Evolutionary conservation across 768 basidiomycete species (phyloP).

Genomic region (Leccinum incarnatum): DNA sequence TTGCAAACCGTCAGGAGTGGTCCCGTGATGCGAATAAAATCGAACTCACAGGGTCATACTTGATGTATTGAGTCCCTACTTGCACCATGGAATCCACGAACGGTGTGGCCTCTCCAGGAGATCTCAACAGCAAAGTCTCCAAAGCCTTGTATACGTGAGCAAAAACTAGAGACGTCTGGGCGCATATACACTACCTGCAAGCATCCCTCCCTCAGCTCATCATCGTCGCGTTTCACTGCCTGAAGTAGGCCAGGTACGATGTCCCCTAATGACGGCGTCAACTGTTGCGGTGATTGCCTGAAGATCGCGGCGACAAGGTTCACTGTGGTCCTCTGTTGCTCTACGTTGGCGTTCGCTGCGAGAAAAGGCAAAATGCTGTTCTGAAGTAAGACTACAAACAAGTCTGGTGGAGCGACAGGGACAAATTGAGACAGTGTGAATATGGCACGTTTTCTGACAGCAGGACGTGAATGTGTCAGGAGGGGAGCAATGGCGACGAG

Average conservation of each 20-base stretch:
- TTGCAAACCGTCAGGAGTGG: slow-evolving; percentile 29
- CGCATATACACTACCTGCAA: slow-evolving; percentile 53
- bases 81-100: slow-evolving; percentile 70
- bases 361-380: slow-evolving; percentile 61
- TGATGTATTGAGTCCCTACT: slow-evolving; percentile 74
- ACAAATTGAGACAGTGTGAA: slow-evolving; percentile 82
- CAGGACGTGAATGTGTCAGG: slow-evolving; percentile 71
- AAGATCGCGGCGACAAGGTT: slow-evolving; percentile 79
- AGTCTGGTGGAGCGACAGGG: slow-evolving; percentile 59
- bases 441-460: slow-evolving; percentile 92
- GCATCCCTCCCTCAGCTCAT: slow-evolving; percentile 77
- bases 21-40: neutral
- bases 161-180: neutral
- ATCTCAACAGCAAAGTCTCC: slow-evolving; percentile 80
- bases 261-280: slow-evolving; percentile 56
- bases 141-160: slow-evolving; percentile 49
- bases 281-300: slow-evolving; percentile 65
- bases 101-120: slow-evolving; percentile 77
- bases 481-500: slow-evolving; percentile 67
- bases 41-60: slow-evolving; percentile 79
- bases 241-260: slow-evolving; percentile 72
- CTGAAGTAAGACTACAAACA: slow-evolving; percentile 62
- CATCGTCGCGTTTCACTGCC: slow-evolving; percentile 71
- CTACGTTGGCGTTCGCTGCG: slow-evolving; percentile 47
- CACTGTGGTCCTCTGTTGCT: slow-evolving; percentile 74